Conservation (phyloP, 78 protist species). For the Planoprotostelium fungivorum region DNA sequence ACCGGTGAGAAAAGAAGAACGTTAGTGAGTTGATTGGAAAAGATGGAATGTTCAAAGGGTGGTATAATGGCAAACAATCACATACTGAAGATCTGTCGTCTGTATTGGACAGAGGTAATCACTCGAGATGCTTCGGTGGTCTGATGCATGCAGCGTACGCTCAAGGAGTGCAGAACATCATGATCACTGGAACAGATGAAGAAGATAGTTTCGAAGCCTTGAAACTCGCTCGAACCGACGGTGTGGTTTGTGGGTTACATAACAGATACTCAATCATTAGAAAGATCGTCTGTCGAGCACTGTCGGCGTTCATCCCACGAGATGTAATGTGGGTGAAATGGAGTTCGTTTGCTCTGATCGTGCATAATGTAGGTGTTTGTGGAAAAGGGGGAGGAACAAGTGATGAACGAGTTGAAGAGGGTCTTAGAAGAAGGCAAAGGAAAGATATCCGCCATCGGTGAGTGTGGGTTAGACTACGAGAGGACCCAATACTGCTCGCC, state of each 20-base stretch:
- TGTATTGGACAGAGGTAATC: not conserved
- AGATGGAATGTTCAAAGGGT: not conserved
- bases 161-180: not conserved
- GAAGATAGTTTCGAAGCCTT: not conserved
- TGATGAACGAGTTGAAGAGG: conserved; percentile 3
- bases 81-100: not conserved
- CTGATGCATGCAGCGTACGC: not conserved
- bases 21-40: not conserved
- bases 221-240: not conserved
- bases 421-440: conserved; percentile 11
- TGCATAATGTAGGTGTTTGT: no score
- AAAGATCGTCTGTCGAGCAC: conserved; percentile 36
- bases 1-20: not conserved
- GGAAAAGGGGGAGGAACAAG: conserved; percentile 14
- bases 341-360: no score
- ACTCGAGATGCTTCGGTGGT: not conserved
- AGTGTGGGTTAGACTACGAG: conserved; percentile 65
- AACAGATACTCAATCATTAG: not conserved
- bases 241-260: not conserved
- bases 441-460: conserved; percentile 45
- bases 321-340: conserved; percentile 21
- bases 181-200: not conserved
- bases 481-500: conserved; percentile 39
- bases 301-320: conserved; percentile 62
- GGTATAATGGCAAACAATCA: not conserved